Percentiles rank a stretch among this genome's conserved stretches.
phyloP scores from a whole-genome alignment of 768 basidiomycete genomes.

The Thelephora ganbajun region DNA sequence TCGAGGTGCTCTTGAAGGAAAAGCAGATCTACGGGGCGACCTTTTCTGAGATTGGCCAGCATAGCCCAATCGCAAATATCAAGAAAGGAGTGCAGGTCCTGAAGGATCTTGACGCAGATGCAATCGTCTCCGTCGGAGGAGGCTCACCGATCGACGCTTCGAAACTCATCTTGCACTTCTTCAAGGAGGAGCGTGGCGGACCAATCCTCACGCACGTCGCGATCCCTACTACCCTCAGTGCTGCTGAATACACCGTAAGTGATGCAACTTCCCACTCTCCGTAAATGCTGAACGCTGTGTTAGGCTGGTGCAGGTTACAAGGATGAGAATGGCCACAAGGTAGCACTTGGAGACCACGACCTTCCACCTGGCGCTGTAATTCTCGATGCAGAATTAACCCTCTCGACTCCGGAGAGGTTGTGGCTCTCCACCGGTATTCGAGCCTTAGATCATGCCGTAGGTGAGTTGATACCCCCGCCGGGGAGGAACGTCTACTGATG shows the following conservation, averaged over 20 bases:
- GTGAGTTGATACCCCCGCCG: conserved; percentile 19
- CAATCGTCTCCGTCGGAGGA: conserved; percentile 64
- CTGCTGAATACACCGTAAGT: conserved; percentile 58
- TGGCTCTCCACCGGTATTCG: conserved; percentile 76
- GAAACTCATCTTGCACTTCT: conserved; percentile 55
- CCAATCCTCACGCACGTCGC: conserved; percentile 52
- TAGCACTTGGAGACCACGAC: conserved; percentile 29
- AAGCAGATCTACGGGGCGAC: conserved; percentile 48
- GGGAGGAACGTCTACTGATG: background rate
- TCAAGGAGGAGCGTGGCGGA: conserved; percentile 42
- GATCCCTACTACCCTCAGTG: conserved; percentile 71
- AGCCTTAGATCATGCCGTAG: conserved; percentile 68
- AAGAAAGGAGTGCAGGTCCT: conserved; percentile 39
- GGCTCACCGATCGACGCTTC: conserved; percentile 72
- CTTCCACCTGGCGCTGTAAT: conserved; percentile 63
- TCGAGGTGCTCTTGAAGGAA: conserved; percentile 42
- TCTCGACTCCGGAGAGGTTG: conserved; percentile 58
- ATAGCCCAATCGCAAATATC: conserved; percentile 57
- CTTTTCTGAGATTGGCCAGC: conserved; percentile 63
- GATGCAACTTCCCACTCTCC: background rate
- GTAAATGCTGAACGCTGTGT: background rate
- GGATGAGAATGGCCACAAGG: conserved; percentile 55
- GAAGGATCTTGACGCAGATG: conserved; percentile 43
- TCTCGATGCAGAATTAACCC: conserved; percentile 61
- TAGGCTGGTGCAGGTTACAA: conserved; percentile 61